Conservation (phyloP, 2,329 filamentous ascomycete species). For the Hirsutella thompsonii region DNA sequence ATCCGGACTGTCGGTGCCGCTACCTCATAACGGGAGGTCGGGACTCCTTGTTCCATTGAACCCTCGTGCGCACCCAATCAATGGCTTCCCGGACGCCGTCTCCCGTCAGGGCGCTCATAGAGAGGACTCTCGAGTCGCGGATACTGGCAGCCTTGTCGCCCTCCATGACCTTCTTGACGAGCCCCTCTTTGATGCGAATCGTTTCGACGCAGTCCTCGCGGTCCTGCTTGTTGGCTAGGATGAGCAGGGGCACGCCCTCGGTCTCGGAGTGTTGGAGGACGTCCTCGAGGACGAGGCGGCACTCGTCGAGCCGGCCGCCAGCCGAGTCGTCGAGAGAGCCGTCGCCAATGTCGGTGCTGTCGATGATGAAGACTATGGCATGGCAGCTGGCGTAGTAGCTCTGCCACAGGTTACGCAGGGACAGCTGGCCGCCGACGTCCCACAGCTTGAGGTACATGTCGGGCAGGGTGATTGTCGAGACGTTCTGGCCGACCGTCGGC, state of each 20-base stretch:
- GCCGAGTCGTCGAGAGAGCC: constrained; percentile 46
- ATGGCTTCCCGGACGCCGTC: constrained; percentile 86
- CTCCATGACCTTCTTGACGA: constrained; percentile 92
- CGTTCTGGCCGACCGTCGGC: constrained; percentile 94
- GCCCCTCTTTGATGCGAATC: constrained; percentile 89
- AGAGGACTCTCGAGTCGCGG: constrained; percentile 80
- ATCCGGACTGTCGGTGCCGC: constrained; percentile 9
- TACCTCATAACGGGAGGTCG: constrained; percentile 87
- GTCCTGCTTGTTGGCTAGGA: constrained; percentile 96
- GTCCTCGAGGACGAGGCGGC: constrained; percentile 75
- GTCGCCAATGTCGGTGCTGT: constrained; percentile 86
- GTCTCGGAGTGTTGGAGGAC: constrained; percentile 80
- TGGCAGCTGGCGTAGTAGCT: constrained; percentile 90
- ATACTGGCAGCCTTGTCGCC: constrained; percentile 79
- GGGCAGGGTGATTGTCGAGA: constrained; percentile 77
- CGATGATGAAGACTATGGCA: constrained; percentile 95
- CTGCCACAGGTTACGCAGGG: constrained; percentile 83
- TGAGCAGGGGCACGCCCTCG: constrained; percentile 79
- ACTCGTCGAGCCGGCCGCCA: constrained; percentile 66
- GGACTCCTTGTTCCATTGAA: constrained; percentile 93
- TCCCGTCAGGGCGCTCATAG: constrained; percentile 79
- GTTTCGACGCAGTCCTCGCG: constrained; percentile 96
- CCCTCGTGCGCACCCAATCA: constrained; percentile 87
- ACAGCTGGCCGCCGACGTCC: constrained; percentile 93
- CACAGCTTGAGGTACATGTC: constrained; percentile 98